These are phyloP conservation scores for Kwoniella botswanensis DNA, from an alignment of 768 basidiomycete genomes.

Conservation along the genomic window DNA sequence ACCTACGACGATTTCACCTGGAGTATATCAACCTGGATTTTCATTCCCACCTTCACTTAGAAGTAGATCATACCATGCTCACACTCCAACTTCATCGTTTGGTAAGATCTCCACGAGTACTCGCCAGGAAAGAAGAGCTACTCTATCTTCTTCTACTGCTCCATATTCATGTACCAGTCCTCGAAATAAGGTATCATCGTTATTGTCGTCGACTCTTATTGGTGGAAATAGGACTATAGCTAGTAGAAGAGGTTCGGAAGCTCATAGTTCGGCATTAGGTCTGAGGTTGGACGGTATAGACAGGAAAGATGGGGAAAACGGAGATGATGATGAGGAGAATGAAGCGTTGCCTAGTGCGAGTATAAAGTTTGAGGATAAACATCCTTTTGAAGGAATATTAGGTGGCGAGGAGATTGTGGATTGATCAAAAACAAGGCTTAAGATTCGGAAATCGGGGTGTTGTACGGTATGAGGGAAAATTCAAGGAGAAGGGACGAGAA, in stretches of 20 bases:
- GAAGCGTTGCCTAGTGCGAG: constrained; percentile 20
- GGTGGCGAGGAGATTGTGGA: background rate
- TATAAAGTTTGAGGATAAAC: constrained; percentile 19
- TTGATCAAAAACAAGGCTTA: background rate
- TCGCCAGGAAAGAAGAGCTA: constrained; percentile 20
- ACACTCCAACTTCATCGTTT: background rate
- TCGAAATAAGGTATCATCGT: background rate
- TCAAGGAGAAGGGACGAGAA: no score
- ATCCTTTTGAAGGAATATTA: constrained; percentile 26
- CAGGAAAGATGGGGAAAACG: background rate
- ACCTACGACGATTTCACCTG: constrained; percentile 40
- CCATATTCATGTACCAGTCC: constrained; percentile 22
- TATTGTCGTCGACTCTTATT: background rate
- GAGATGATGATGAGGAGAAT: background rate
- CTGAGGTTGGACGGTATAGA: background rate
- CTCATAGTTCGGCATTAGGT: background rate
- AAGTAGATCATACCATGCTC: background rate
- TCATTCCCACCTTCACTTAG: constrained; percentile 13
- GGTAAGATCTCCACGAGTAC: background rate
- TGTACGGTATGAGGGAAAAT: no score
- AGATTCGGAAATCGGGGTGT: no score
- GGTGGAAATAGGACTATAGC: constrained; percentile 9
- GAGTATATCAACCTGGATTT: constrained; percentile 40
- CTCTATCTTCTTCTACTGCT: constrained; percentile 11
- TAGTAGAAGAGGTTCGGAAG: constrained; percentile 11